Evolutionary conservation across 2,329 filamentous ascomycete genomes (phyloP).

Genomic region (Claviceps arundinis): DNA sequence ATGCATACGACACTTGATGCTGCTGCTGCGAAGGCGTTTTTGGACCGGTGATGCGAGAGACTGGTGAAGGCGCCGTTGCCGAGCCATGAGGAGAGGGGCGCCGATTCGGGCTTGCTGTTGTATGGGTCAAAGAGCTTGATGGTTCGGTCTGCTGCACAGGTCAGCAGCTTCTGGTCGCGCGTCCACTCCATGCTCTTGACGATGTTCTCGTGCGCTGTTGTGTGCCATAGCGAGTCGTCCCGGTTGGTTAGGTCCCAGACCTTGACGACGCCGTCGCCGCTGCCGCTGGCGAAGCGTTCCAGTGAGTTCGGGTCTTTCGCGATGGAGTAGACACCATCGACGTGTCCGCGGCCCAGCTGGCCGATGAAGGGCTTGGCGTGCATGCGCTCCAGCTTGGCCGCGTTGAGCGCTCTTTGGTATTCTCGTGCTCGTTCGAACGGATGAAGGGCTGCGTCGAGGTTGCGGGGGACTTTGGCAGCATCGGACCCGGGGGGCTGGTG

Average conservation of each 20-base stretch:
- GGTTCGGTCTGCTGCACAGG: slow-evolving; percentile 73
- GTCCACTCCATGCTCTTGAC: slow-evolving; percentile 91
- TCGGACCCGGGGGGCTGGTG: slow-evolving; percentile 55
- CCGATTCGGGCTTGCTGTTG: slow-evolving; percentile 50
- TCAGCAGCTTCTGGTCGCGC: slow-evolving; percentile 68
- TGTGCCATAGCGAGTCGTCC: slow-evolving; percentile 58
- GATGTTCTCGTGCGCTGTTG: slow-evolving; percentile 80
- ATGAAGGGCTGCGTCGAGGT: slow-evolving; percentile 73
- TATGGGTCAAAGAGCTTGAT: slow-evolving; percentile 91
- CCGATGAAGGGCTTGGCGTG: slow-evolving; percentile 64
- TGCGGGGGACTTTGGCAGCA: slow-evolving; percentile 51
- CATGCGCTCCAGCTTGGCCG: slow-evolving; percentile 87
- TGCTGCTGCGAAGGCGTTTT: slow-evolving; percentile 69
- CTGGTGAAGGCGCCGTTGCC: slow-evolving; percentile 73
- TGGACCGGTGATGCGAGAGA: slow-evolving; percentile 67
- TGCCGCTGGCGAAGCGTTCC: slow-evolving; percentile 66
- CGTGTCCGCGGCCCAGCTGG: slow-evolving; percentile 79
- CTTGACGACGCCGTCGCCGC: slow-evolving; percentile 87
- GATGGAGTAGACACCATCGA: slow-evolving; percentile 72
- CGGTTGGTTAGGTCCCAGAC: slow-evolving; percentile 68
- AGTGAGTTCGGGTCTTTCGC: slow-evolving; percentile 67
- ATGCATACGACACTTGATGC: slow-evolving; percentile 69
- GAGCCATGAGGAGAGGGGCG: slow-evolving; percentile 75
- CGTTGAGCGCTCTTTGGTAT: slow-evolving; percentile 47
- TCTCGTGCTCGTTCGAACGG: slow-evolving; percentile 85